phyloP scores from a whole-genome alignment of 2,329 filamentous ascomycete genomes.

The Verticillium nubilum region DNA sequence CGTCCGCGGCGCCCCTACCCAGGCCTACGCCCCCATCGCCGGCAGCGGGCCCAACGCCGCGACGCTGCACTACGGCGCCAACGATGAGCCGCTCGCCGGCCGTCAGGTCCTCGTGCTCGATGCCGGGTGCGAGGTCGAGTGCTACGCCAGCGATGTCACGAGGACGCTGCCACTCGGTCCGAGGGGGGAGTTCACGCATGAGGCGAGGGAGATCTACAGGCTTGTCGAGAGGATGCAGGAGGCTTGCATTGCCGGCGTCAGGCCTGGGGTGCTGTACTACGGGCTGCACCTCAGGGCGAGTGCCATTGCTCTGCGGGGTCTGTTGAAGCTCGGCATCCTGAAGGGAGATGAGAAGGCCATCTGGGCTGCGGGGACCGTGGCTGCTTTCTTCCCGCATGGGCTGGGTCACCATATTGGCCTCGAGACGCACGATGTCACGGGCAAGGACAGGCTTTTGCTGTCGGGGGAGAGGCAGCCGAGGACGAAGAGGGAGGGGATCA shows the following conservation, averaged over 20 bases:
- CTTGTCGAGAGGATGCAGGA: slow-evolving; percentile 79
- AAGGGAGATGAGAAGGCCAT: slow-evolving; percentile 54
- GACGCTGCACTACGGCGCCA: slow-evolving; percentile 80
- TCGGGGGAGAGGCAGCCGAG: slow-evolving; percentile 21
- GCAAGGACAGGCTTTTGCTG: slow-evolving; percentile 27
- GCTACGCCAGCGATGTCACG: slow-evolving; percentile 88
- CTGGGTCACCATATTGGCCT: slow-evolving; percentile 61
- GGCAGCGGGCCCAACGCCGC: slow-evolving; percentile 78
- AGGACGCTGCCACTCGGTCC: slow-evolving; percentile 71
- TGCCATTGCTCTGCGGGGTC: slow-evolving; percentile 63
- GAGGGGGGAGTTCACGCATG: slow-evolving; percentile 55
- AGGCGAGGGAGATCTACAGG: slow-evolving; percentile 68
- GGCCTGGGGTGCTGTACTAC: slow-evolving; percentile 64
- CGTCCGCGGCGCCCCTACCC: slow-evolving; percentile 64
- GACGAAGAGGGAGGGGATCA: slow-evolving; percentile 35
- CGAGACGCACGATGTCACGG: slow-evolving; percentile 57
- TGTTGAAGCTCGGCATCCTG: slow-evolving; percentile 68
- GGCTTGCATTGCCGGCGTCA: slow-evolving; percentile 62
- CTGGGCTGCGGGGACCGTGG: slow-evolving; percentile 44
- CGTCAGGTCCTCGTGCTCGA: slow-evolving; percentile 77
- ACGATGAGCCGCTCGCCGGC: slow-evolving; percentile 65
- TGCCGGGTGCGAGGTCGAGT: slow-evolving; percentile 77
- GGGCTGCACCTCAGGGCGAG: slow-evolving; percentile 70
- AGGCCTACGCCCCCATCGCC: slow-evolving; percentile 87
- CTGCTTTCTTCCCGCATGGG: slow-evolving; percentile 63